Evolutionary conservation across 768 basidiomycete genomes (phyloP).

Genomic region (Strobilomyces dryophilus): DNA sequence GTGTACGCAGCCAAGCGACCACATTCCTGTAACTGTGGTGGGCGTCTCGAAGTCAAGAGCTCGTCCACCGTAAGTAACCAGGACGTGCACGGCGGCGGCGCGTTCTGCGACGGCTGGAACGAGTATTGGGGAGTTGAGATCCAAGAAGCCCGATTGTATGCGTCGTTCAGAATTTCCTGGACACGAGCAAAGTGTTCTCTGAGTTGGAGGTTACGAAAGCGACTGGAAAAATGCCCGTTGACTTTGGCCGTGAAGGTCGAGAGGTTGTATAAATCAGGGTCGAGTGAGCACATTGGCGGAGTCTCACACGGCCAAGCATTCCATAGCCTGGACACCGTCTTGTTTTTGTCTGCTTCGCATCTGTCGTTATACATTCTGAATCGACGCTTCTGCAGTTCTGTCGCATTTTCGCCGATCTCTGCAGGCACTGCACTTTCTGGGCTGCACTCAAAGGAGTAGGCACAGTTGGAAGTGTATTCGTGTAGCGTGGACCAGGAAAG

Average conservation of each 20-base stretch:
- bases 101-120: background rate
- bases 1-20: background rate
- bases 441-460: conserved; percentile 8
- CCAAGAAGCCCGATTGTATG: background rate
- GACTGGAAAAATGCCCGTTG: conserved; percentile 4
- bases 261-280: conserved; percentile 2
- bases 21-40: background rate
- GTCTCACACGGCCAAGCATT: conserved; percentile 20
- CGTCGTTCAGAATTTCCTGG: conserved; percentile 3
- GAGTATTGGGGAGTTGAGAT: background rate
- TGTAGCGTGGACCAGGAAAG: conserved; percentile 1
- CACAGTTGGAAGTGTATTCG: background rate
- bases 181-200: conserved; percentile 12
- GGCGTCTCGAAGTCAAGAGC: conserved; percentile 3
- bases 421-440: conserved; percentile 5
- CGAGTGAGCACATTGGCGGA: conserved; percentile 4
- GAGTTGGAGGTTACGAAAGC: conserved; percentile 16
- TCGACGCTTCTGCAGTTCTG: conserved; percentile 2
- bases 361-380: conserved; percentile 3
- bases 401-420: background rate
- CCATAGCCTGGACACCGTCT: background rate
- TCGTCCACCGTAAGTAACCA: background rate
- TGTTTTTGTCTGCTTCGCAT: conserved; percentile 1
- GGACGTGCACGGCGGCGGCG: background rate
- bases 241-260: background rate